Evolutionary conservation across 169 alveolate species (phyloP).

Genomic region (Cryptosporidium bovis): DNA sequence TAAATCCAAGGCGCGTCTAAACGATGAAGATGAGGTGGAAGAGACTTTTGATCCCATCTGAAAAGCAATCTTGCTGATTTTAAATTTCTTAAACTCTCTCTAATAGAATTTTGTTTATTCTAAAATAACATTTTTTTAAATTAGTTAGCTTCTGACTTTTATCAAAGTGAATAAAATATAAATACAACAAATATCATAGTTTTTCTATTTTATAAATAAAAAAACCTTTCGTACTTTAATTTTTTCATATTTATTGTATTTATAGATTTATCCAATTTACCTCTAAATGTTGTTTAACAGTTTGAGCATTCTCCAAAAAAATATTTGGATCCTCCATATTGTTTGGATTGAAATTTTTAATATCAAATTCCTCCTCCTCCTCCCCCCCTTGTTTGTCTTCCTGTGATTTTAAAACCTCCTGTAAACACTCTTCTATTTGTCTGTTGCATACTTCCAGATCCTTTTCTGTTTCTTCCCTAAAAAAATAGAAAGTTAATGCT

Average conservation of each 20-base stretch:
- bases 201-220: too few relatives aligned
- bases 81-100: slow-evolving; percentile 19
- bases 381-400: background rate
- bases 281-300: slow-evolving; percentile 60
- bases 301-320: slow-evolving; percentile 66
- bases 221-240: too few relatives aligned
- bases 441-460: slow-evolving; percentile 33
- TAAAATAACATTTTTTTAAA: background rate
- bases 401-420: slow-evolving; percentile 33
- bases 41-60: slow-evolving; percentile 70
- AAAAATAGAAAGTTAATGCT: background rate
- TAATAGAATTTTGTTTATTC: slow-evolving; percentile 26
- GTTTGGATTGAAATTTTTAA: slow-evolving; percentile 45
- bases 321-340: slow-evolving; percentile 58
- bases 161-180: background rate
- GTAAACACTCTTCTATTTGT: slow-evolving; percentile 49
- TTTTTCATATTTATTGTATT: background rate
- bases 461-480: slow-evolving; percentile 38
- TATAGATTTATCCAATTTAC: slow-evolving; percentile 3
- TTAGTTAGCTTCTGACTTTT: background rate
- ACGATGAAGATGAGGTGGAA: slow-evolving; percentile 69
- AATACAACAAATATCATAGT: too few relatives aligned
- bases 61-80: slow-evolving; percentile 52
- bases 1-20: slow-evolving; percentile 74
- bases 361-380: slow-evolving; percentile 6